These are phyloP conservation scores for Beauveria sp. DNA, from an alignment of 2,329 filamentous ascomycete species.

Conservation along the genomic window DNA sequence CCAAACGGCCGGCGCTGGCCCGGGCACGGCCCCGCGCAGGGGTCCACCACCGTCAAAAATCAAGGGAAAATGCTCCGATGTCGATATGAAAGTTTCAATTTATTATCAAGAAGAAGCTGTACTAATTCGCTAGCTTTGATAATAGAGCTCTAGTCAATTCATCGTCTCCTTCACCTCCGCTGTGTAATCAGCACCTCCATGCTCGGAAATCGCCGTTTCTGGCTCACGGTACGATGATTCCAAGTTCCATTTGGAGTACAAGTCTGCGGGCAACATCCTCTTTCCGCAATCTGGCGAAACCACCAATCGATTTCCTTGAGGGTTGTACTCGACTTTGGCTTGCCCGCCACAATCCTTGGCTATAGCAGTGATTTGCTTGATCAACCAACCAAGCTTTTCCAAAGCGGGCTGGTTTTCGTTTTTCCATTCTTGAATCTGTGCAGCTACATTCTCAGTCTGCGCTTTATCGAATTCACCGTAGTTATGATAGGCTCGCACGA, in stretches of 20 bases:
- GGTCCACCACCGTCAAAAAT: not conserved
- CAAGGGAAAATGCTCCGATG: too few relatives aligned
- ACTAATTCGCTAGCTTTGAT: too few relatives aligned
- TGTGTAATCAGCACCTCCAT: too few relatives aligned
- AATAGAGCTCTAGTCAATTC: too few relatives aligned
- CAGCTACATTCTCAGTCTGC: slow-evolving; percentile 28
- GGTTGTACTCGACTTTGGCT: not conserved
- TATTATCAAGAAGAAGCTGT: too few relatives aligned
- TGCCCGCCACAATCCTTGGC: not conserved
- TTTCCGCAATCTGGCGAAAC: not conserved
- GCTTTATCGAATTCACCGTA: slow-evolving; percentile 27
- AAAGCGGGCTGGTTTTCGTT: slow-evolving; percentile 23
- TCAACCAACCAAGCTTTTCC: not conserved
- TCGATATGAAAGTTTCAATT: too few relatives aligned
- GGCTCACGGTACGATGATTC: too few relatives aligned
- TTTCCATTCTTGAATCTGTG: slow-evolving; percentile 29
- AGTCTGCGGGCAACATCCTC: not conserved
- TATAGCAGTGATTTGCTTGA: not conserved
- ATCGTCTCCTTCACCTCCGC: too few relatives aligned
- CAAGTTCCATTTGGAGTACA: not conserved
- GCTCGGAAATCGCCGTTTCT: too few relatives aligned
- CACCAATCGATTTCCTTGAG: not conserved
- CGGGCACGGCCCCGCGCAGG: not conserved
- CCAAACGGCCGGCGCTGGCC: not conserved
- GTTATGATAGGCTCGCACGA: slow-evolving; percentile 37